Evolutionary conservation across 352 stramenopile genomes (phyloP).

Genomic region (Lagenidium giganteum): DNA sequence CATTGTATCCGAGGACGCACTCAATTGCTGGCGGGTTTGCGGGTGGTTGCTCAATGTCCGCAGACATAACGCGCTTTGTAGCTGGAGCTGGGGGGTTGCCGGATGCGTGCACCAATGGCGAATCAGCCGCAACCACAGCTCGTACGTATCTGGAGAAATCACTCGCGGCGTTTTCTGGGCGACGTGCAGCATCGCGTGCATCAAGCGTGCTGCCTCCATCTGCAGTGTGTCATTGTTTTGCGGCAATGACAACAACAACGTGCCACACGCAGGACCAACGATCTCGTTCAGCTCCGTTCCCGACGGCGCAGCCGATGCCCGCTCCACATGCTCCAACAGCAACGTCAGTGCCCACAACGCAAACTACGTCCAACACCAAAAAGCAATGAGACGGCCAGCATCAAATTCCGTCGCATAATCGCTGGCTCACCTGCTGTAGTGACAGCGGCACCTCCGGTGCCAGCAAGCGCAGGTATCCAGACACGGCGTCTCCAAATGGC

Average conservation of each 20-base stretch:
- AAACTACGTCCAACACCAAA: constrained; percentile 11
- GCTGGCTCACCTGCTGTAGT: constrained; percentile 43
- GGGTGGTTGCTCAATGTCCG: constrained; percentile 50
- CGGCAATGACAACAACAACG: constrained; percentile 34
- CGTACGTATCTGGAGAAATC: constrained; percentile 32
- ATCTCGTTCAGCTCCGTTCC: neutral
- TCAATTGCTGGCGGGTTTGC: constrained; percentile 36
- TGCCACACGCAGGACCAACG: constrained; percentile 20
- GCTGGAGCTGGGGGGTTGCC: constrained; percentile 20
- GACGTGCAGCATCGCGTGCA: constrained; percentile 43
- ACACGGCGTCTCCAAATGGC: neutral
- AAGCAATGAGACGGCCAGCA: no score
- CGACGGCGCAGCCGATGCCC: neutral
- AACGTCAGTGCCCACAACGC: constrained; percentile 30
- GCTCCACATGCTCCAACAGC: neutral
- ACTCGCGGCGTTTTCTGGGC: constrained; percentile 26
- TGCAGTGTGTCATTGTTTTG: constrained; percentile 27
- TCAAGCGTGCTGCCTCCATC: constrained; percentile 30
- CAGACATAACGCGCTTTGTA: constrained; percentile 38
- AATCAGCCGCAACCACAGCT: constrained; percentile 64
- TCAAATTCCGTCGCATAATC: no score
- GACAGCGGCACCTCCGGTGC: constrained; percentile 48
- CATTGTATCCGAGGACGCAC: constrained; percentile 43
- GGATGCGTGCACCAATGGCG: constrained; percentile 24
- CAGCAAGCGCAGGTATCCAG: constrained; percentile 35